A percentile compares a stretch with the other conserved stretches of the same genome.
Evolutionary conservation across 257 asterid species (phyloP).

Genomic region (Plectranthus barbatus): DNA sequence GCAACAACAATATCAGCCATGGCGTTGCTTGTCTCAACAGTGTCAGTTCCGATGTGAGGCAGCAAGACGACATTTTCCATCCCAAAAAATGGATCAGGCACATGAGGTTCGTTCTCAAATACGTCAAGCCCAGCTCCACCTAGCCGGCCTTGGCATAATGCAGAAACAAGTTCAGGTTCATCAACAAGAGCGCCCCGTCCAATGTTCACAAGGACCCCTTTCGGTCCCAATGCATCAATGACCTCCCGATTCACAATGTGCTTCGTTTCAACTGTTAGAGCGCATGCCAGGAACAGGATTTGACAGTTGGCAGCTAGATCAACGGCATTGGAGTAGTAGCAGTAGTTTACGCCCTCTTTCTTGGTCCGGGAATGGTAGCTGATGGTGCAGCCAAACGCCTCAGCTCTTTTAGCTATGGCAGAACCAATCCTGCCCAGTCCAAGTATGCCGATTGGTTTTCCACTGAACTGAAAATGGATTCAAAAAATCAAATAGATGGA

Average conservation of each 20-base stretch:
- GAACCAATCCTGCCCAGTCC: conserved; percentile 86
- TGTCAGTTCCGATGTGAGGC: conserved; percentile 67
- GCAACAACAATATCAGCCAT: conserved; percentile 77
- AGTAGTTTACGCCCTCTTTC: conserved; percentile 44
- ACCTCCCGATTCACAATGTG: conserved; percentile 53
- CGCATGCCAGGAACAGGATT: conserved; percentile 55
- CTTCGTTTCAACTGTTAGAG: conserved; percentile 52
- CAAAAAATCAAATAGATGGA: background rate
- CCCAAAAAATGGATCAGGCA: conserved; percentile 41
- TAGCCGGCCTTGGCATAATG: conserved; percentile 56
- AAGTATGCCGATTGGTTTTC: conserved; percentile 62
- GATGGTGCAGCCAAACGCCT: conserved; percentile 66
- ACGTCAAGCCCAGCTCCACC: conserved; percentile 96
- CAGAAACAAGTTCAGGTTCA: conserved; percentile 57
- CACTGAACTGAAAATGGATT: conserved; percentile 53
- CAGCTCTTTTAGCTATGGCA: conserved; percentile 71
- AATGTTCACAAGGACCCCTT: conserved; percentile 62
- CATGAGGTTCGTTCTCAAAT: conserved; percentile 63
- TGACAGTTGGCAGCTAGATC: conserved; percentile 53
- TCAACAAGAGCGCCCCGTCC: conserved; percentile 67
- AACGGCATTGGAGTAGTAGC: conserved; percentile 31
- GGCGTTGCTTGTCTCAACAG: conserved; percentile 46
- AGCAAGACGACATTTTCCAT: conserved; percentile 53
- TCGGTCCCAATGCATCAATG: conserved; percentile 58
- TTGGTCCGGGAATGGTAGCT: conserved; percentile 56